Conservation (phyloP, 73 alveolate species). For the Paramecium sexaurelia region DNA sequence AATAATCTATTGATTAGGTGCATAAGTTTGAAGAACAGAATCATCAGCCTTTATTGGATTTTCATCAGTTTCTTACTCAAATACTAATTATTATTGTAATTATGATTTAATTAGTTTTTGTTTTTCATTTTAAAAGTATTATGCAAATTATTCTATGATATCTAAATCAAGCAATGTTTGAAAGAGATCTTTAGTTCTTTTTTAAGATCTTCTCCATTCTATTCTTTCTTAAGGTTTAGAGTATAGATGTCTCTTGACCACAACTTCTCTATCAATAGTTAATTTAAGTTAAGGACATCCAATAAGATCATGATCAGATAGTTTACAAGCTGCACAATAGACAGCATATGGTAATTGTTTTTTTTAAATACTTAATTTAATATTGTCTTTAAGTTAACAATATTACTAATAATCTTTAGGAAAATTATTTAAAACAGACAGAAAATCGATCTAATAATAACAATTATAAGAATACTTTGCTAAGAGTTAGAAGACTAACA, state of each 20-base stretch:
- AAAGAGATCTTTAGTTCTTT: neutral
- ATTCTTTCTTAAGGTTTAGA: conserved; percentile 20
- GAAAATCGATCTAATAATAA: conserved; percentile 26
- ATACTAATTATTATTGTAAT: neutral
- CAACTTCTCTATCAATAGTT: conserved; percentile 14
- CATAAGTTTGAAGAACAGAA: neutral
- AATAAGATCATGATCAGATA: neutral
- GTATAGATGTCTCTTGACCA: neutral
- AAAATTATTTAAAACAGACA: neutral
- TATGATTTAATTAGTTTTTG: neutral
- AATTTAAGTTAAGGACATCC: neutral
- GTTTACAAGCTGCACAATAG: conserved; percentile 19
- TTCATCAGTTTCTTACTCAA: neutral
- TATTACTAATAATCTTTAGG: conserved; percentile 8
- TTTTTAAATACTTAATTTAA: neutral
- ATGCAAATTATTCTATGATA: neutral
- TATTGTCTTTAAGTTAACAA: conserved; percentile 13
- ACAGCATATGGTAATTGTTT: neutral
- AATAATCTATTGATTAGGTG: neutral
- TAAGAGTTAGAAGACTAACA: conserved; percentile 34
- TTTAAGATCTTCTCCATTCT: neutral
- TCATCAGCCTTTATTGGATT: neutral
- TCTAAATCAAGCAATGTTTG: neutral
- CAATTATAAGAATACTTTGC: neutral
- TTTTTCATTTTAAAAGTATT: neutral